Evolutionary conservation across 805 yeast species (phyloP).

Genomic region (Pichia occidentalis): DNA sequence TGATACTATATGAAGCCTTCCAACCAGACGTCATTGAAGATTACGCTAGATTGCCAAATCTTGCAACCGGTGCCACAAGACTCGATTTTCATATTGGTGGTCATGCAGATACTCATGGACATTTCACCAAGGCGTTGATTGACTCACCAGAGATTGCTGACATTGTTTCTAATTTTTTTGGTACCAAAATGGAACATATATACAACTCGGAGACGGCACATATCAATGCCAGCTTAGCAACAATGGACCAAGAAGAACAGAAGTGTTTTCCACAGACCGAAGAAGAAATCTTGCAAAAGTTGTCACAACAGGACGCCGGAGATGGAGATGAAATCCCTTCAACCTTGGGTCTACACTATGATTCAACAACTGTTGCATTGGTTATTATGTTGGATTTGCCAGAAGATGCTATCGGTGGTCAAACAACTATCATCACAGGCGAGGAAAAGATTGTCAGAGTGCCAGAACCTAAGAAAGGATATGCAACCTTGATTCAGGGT

Average conservation of each 20-base stretch:
- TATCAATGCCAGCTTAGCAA: conserved; percentile 40
- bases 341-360: conserved; percentile 42
- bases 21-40: conserved; percentile 36
- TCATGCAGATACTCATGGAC: conserved; percentile 33
- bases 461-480: conserved; percentile 39
- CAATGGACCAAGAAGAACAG: conserved; percentile 14
- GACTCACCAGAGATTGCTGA: conserved; percentile 43
- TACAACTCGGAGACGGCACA: conserved; percentile 52
- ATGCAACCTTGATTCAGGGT: conserved; percentile 42
- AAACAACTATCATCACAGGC: conserved; percentile 43
- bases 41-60: conserved; percentile 36
- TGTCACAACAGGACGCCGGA: conserved; percentile 15
- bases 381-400: conserved; percentile 45
- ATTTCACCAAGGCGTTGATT: conserved; percentile 47
- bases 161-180: conserved; percentile 44
- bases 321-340: conserved; percentile 36
- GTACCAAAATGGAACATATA: conserved; percentile 38
- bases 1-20: conserved; percentile 49
- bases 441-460: conserved; percentile 27
- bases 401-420: conserved; percentile 42
- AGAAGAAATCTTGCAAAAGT: conserved; percentile 7
- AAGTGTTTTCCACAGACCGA: conserved; percentile 13
- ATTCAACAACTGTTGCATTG: conserved; percentile 42
- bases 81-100: conserved; percentile 47
- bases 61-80: conserved; percentile 27